phyloP scores from a whole-genome alignment of 2,329 filamentous ascomycete genomes.

The Talaromyces sp. region DNA sequence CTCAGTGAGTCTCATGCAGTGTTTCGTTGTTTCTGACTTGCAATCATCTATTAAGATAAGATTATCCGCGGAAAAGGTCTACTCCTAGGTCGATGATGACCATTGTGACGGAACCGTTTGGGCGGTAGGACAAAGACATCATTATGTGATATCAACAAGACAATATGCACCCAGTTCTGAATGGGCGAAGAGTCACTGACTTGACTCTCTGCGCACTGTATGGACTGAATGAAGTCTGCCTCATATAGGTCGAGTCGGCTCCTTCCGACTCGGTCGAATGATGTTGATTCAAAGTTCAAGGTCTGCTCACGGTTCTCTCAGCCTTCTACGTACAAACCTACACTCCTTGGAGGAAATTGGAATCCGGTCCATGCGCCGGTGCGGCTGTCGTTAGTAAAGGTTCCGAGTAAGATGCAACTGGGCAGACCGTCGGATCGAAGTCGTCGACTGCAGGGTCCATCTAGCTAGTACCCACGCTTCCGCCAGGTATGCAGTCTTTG shows the following conservation, averaged over 20 bases:
- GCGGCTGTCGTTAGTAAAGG: not conserved
- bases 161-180: not conserved
- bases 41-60: no score
- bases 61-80: no score
- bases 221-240: not conserved
- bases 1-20: no score
- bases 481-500: not conserved
- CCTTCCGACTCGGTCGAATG: not conserved
- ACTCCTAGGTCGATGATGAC: no score
- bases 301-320: not conserved
- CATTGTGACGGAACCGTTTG: no score
- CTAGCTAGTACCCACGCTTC: not conserved
- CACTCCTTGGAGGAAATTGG: not conserved
- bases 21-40: no score
- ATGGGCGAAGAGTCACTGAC: not conserved
- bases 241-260: not conserved
- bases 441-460: not conserved
- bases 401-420: not conserved
- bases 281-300: slow-evolving; percentile 2
- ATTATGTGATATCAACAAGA: not conserved
- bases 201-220: not conserved
- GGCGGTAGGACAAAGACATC: no score
- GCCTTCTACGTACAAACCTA: not conserved
- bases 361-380: not conserved
- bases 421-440: not conserved